Base-by-base conservation (phyloP, 805 yeast species). In the Metschnikowia continentalis region DNA sequence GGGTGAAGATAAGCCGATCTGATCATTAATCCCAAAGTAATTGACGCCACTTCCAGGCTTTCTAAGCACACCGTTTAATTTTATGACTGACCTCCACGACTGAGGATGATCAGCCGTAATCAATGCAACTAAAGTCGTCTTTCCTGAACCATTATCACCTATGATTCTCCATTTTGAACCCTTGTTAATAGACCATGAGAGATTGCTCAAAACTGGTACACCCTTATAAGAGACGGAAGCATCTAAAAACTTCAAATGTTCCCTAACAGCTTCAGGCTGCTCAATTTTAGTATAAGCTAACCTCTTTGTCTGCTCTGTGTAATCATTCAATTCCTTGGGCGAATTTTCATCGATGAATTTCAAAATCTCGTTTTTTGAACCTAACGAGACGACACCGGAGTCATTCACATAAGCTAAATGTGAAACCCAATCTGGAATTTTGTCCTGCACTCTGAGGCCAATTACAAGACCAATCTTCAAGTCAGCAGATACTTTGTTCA, bases 21-120 rank as follows among this genome's bases (percentile, higher is more conserved):
- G 61, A 42, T 79, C 77, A 68, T 92, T 92, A 53, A 88, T 83
- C 46, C 84, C 87, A 61, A 89, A 90, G 63, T 86, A 91, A 53
- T 82, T 83, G 14, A 84, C 80, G 5, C 78, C 78, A 37, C 70
- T 74, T 1, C 98, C 99, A 0, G 91, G 83, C 52, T 77, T 78
- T 38, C 97, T 77, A 7, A 83, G 79, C 32, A 76, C 76, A 0
- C 90, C 90, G 57, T 86, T 77, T 42, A 90, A 72, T 6, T 71
- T 67, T 20, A 94, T 76, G 20, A 78, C 80, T 5, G 81, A 77
- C 57, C 82, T 84, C 98, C 98, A 92, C 1, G 97, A 84, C 68
- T 92, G 97, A 1, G 99, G 99, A 64, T 92, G 99, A 60, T 92
- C 99, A 3, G 96, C 90, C 0, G 96, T 90, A 30, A 92, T 75